Evolutionary conservation across 2,329 filamentous ascomycete species (phyloP), one percentile per base, ranked within the genome.

Genomic region (Trichoderma sp.): DNA sequence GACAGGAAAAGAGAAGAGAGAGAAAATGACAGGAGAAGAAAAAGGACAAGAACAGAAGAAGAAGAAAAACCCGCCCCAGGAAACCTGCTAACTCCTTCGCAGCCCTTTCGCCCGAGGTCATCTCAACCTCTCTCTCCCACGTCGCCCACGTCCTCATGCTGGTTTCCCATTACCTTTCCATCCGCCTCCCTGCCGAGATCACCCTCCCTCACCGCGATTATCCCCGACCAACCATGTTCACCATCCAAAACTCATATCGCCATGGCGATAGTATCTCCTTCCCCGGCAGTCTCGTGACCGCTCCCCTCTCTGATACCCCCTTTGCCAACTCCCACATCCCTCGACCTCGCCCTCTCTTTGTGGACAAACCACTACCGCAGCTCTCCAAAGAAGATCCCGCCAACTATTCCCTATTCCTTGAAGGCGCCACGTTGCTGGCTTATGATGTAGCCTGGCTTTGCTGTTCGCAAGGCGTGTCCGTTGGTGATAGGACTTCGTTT

Each of bases 361-460:
- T 97, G 73, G 91, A 94, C 74, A 93, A 92, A 76, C 87, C 90
- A 6, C 86, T 98, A 1, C 85, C 90, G 0, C 85, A 90, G 61
- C 85, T 98, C 9, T 88, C 90, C 47, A 94, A 93, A 75, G 95
- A 98, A 76, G 94, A 98, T 75, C 88, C 91, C 0, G 85, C 87
- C 5, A 87, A 88, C 0, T 97, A 97, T 80, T 89, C 88, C 4
- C 87, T 93, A 55, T 98, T 98, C 77, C 83, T 98, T 3, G 96
- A 99, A 82, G 96, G 92, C 3, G 90, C 94, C 9, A 88, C 92
- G 5, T 86, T 98, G 36, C 86, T 99, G n/a, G 93, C 95, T 6
- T 98, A 97, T 84, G 87, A 98, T 78, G 88, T 98, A 58, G 93
- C 95, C 3, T 99, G 95, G 95, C 86, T 96, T 5, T 98, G 95